Conservation (phyloP, 345 rosid species). For the Reutealis trisperma region DNA sequence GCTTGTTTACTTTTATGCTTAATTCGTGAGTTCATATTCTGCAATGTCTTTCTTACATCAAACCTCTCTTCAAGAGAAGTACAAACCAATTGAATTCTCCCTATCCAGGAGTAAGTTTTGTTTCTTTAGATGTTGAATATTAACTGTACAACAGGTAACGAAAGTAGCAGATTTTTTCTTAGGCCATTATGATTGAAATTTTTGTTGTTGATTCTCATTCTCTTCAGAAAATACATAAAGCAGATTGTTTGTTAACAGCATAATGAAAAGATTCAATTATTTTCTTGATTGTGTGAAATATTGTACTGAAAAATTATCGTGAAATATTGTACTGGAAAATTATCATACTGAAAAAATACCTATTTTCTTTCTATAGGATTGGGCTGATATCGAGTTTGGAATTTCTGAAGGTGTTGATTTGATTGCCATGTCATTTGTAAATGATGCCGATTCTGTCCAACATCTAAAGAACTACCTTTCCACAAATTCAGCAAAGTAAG, state of each 20-base stretch:
- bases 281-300: neutral
- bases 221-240: neutral
- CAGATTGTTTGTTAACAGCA: neutral
- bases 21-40: no score
- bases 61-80: neutral
- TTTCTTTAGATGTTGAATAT: neutral
- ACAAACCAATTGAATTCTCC: neutral
- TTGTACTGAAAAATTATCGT: no score
- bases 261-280: neutral
- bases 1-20: neutral
- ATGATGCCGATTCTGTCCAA: constrained; percentile 50
- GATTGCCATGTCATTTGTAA: constrained; percentile 64
- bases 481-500: constrained; percentile 56
- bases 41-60: no score
- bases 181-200: neutral
- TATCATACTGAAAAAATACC: neutral
- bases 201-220: neutral
- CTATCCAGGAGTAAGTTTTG: neutral
- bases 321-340: neutral
- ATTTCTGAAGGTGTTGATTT: constrained; percentile 66
- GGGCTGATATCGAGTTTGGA: constrained; percentile 66
- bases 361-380: constrained; percentile 41
- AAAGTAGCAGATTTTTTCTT: neutral
- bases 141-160: no score
- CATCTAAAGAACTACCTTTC: constrained; percentile 54